Conservation (phyloP, 768 basidiomycete species). For the Polyporus arcularius region DNA sequence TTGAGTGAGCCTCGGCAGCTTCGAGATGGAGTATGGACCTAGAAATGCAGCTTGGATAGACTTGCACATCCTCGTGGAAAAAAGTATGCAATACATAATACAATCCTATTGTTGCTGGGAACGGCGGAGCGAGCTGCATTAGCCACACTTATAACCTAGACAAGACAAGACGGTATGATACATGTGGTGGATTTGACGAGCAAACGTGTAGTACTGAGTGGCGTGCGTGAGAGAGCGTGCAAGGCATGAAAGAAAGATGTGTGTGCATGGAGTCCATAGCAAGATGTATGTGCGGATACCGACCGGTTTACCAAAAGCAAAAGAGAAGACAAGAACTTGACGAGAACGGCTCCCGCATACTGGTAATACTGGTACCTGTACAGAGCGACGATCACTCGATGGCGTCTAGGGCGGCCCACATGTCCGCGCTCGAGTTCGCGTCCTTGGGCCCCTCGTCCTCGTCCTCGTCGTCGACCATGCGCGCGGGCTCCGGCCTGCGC, state of each 20-base stretch:
- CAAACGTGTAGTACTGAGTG: too few relatives aligned
- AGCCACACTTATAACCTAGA: too few relatives aligned
- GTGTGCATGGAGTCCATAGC: not conserved
- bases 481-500: conserved; percentile 7
- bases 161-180: too few relatives aligned
- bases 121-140: too few relatives aligned
- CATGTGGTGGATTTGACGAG: too few relatives aligned
- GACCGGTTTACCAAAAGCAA: not conserved
- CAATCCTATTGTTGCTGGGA: too few relatives aligned
- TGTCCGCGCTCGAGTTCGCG: conserved; percentile 24
- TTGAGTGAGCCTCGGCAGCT: conserved; percentile 9
- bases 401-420: conserved; percentile 14
- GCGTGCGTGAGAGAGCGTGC: too few relatives aligned
- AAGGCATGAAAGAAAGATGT: not conserved
- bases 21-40: too few relatives aligned
- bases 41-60: too few relatives aligned
- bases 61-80: not conserved
- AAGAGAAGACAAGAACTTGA: not conserved
- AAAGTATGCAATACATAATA: not conserved
- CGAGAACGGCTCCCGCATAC: not conserved
- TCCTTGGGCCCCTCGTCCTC: conserved; percentile 2
- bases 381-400: not conserved
- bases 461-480: not conserved
- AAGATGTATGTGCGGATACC: not conserved
- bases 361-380: too few relatives aligned